Conservation (phyloP, 208 protist genomes). For the Blastocrithidia nonstop region DNA sequence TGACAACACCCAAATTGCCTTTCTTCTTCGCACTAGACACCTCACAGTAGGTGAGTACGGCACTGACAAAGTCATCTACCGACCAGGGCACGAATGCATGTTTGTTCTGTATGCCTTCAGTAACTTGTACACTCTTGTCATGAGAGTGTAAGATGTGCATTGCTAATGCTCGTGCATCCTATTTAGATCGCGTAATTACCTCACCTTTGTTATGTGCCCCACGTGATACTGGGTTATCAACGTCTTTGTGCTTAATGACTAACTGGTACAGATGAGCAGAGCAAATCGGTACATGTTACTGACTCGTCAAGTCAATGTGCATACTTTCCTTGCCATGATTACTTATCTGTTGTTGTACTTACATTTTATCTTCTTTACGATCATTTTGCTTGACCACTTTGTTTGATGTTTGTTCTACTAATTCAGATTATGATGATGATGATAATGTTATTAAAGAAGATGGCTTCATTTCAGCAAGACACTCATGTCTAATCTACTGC, state of each 20-base stretch:
- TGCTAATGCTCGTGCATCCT: constrained; percentile 50
- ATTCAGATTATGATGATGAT: too few species aligned
- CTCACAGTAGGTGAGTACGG: constrained; percentile 59
- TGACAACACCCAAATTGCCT: constrained; percentile 66
- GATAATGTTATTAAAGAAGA: too few species aligned
- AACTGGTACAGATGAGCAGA: constrained; percentile 62
- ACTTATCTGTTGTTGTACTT: too few species aligned
- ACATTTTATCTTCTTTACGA: too few species aligned
- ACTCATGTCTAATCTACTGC: too few species aligned
- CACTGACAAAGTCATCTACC: constrained; percentile 36
- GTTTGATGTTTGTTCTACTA: too few species aligned
- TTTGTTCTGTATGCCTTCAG: constrained; percentile 3
- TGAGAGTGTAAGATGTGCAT: constrained; percentile 40
- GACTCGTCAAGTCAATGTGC: too few species aligned
- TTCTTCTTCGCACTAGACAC: constrained; percentile 28
- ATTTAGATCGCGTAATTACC: constrained; percentile 53
- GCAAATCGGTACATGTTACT: not conserved
- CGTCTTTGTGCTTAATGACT: constrained; percentile 81
- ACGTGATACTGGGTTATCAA: constrained; percentile 44
- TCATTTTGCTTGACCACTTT: too few species aligned
- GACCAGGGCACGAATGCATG: constrained; percentile 30
- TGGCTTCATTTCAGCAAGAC: too few species aligned
- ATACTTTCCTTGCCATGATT: too few species aligned
- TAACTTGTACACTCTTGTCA: constrained; percentile 4
- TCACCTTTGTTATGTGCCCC: constrained; percentile 59